A percentile compares a stretch with the other conserved stretches of the same genome.
Conservation (phyloP, 345 rosid genomes). For the Isatis tinctoria region DNA sequence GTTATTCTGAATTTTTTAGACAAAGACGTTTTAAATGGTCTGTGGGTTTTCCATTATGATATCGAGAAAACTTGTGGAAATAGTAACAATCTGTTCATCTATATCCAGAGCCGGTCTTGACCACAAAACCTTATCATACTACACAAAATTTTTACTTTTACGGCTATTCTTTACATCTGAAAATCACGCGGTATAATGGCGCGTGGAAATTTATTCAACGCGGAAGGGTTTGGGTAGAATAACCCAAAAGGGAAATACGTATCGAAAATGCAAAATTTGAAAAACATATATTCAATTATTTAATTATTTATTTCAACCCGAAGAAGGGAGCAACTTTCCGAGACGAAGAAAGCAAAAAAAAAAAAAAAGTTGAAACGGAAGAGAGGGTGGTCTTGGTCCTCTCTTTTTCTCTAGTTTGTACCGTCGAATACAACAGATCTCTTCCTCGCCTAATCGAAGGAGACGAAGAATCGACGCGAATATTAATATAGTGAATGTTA, state of each 20-base stretch:
- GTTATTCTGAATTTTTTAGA: too few relatives aligned
- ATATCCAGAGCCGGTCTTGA: too few relatives aligned
- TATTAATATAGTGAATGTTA: not conserved
- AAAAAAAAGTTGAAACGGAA: conserved; percentile 27
- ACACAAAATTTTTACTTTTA: too few relatives aligned
- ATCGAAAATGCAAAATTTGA: not conserved
- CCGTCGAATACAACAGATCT: conserved; percentile 25
- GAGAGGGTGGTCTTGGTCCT: conserved; percentile 25
- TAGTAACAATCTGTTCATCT: too few relatives aligned
- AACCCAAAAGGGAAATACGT: not conserved
- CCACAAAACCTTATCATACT: too few relatives aligned
- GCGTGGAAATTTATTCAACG: not conserved
- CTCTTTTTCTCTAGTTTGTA: conserved; percentile 24
- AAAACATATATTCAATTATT: not conserved
- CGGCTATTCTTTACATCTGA: too few relatives aligned
- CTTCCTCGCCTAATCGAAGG: not conserved
- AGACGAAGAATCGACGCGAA: not conserved
- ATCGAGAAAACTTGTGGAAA: too few relatives aligned
- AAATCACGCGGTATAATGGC: too few relatives aligned
- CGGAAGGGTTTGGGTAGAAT: not conserved
- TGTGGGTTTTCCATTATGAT: too few relatives aligned
- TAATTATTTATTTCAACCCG: not conserved
- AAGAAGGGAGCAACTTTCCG: conserved; percentile 10
- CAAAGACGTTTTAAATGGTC: too few relatives aligned
- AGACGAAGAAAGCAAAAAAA: conserved; percentile 14